phyloP scores from a whole-genome alignment of 371 early-diverging fungal species.

The Nematocida sp. region DNA sequence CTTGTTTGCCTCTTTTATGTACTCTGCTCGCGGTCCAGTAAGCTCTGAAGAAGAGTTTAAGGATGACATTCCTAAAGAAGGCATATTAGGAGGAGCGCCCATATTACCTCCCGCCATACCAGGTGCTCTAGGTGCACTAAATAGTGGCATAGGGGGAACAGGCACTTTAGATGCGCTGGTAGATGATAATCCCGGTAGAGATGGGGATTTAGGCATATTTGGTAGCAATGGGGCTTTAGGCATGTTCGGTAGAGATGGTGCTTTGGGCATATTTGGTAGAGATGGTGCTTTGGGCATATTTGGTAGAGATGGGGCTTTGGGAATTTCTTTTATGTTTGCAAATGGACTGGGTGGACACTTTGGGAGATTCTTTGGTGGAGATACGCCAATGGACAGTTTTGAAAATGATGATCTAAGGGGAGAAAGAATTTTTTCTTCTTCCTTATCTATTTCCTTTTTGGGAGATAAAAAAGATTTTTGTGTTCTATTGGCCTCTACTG shows the following conservation, averaged over 20 bases:
- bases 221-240: too few species aligned
- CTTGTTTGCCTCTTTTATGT: slow-evolving; percentile 17
- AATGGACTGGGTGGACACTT: too few species aligned
- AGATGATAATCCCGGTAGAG: too few species aligned
- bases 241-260: slow-evolving; percentile 18
- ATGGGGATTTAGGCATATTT: too few species aligned
- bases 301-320: not conserved
- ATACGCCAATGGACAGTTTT: too few species aligned
- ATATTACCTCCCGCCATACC: not conserved
- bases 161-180: not conserved
- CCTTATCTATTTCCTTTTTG: too few species aligned
- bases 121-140: not conserved
- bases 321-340: too few species aligned
- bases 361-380: too few species aligned
- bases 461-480: too few species aligned
- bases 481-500: not conserved
- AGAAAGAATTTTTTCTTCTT: too few species aligned
- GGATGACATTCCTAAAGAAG: not conserved
- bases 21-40: slow-evolving; percentile 22
- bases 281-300: not conserved
- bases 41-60: too few species aligned
- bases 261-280: not conserved
- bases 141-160: not conserved
- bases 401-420: too few species aligned
- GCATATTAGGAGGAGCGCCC: not conserved